Conservation (phyloP, 1,139 yeast genomes). For the Candida smagusa region DNA sequence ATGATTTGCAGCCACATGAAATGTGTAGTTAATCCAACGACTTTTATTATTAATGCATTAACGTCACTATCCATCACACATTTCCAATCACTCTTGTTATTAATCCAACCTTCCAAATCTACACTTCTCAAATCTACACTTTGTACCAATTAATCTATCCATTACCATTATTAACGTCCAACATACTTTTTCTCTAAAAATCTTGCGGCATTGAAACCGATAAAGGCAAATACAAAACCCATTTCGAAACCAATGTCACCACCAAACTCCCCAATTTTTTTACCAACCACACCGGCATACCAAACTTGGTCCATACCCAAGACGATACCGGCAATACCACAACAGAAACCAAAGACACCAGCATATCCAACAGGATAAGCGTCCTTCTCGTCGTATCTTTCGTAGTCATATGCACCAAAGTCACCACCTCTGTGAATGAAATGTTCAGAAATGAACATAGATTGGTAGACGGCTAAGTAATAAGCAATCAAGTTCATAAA, state of each 20-base stretch:
- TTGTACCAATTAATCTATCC: neutral
- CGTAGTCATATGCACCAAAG: conserved; percentile 57
- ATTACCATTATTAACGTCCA: conserved; percentile 35
- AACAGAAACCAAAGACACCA: conserved; percentile 72
- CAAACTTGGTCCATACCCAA: conserved; percentile 84
- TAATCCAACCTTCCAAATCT: no score
- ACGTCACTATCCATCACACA: no score
- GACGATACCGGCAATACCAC: conserved; percentile 84
- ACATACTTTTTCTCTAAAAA: conserved; percentile 68
- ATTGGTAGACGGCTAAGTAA: conserved; percentile 83
- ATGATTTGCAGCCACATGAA: no score
- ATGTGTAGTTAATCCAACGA: no score
- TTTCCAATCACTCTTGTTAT: no score
- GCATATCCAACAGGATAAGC: conserved; percentile 74
- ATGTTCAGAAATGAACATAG: conserved; percentile 73
- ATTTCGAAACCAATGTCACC: conserved; percentile 90
- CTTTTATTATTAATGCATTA: no score
- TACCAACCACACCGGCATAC: conserved; percentile 71
- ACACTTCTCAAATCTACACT: no score
- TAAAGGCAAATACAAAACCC: conserved; percentile 64
- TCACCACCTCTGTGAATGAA: conserved; percentile 67
- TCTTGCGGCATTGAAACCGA: conserved; percentile 60
- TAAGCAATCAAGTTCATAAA: conserved; percentile 90
- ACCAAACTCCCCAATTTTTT: conserved; percentile 60
- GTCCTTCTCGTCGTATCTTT: conserved; percentile 52